Base-by-base conservation (phyloP, 2,329 filamentous ascomycete species). In the Ramularia collo-cygni region DNA sequence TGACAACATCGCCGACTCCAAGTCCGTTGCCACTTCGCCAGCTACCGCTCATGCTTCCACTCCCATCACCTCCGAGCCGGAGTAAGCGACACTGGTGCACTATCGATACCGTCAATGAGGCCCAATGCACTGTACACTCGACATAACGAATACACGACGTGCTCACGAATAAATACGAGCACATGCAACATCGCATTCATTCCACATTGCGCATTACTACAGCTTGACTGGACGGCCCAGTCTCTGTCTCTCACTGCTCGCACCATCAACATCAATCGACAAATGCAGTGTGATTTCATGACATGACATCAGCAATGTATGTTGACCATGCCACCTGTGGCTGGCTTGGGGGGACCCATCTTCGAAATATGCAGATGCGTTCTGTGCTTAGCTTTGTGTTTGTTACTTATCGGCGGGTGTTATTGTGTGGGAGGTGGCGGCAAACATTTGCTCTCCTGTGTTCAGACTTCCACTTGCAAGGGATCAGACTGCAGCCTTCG, bases 231-330 rank as follows among this genome's bases (percentile, higher is more conserved):
- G 37, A 38, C 40, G 37, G 32, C 30, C 42, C 39, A 38, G 40
- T 35, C 24, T 36, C 42, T 43, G 48, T 49, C 48, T 42, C 40
- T 49, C 52, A 44, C 44, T 54, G 46, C 40, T n/a, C n/a, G n/a
- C n/a, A n/a, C n/a, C 44, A 38, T 31, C 28, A 42, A 43, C 33
- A 28, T 43, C 46, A 39, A 33, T 42, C 38, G 44, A 35, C 28
- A 45, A 18, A 15, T 24, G 34, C 38, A 46, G 44, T 46, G 47
- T 42, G 46, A 51, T 51, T 27, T 48, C 15, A 35, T 42, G 39
- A 41, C 49, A 48, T 50, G 43, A 48, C 51, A 53, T 53, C 46
- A 48, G 50, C 46, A 46, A 56, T 51, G 48, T 56, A 45, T 54
- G 51, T 50, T 51, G 42, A 50, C 50, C 49, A 47, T 49, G 48